Evolutionary conservation across 169 alveolate species (phyloP).

Genomic region (Plasmodium knowlesi): DNA sequence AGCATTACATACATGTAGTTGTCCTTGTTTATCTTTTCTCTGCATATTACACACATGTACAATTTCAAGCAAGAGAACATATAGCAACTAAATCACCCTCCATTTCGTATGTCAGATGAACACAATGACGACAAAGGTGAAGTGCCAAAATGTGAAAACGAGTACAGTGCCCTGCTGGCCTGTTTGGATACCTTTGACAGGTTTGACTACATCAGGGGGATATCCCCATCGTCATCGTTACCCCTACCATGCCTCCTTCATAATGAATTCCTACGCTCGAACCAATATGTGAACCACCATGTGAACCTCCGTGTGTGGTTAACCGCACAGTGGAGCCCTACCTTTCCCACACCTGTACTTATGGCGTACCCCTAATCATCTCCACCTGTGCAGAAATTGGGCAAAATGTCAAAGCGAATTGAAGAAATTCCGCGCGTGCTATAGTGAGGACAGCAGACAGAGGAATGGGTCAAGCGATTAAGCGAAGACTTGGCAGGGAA

Average conservation of each 20-base stretch:
- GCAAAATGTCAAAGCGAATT: constrained; percentile 78
- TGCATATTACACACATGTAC: not conserved
- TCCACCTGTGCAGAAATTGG: constrained; percentile 74
- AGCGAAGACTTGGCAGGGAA: not conserved
- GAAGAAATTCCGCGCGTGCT: constrained; percentile 28
- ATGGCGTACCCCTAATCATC: not conserved
- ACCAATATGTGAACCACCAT: too few relatives aligned
- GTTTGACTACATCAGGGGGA: constrained; percentile 25
- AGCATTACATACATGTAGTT: not conserved
- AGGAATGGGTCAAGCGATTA: not conserved
- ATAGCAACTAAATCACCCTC: not conserved
- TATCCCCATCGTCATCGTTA: not conserved
- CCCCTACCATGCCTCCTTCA: not conserved
- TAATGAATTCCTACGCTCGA: not conserved
- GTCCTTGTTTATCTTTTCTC: not conserved
- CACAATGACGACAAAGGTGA: constrained; percentile 79
- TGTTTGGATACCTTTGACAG: constrained; percentile 79
- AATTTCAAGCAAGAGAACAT: not conserved
- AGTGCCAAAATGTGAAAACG: constrained; percentile 77
- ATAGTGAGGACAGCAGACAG: not conserved
- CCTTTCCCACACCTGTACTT: not conserved
- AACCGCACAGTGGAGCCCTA: not conserved
- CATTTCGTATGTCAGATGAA: constrained; percentile 8
- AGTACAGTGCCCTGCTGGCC: constrained; percentile 76
- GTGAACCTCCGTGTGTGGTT: not conserved